Evolutionary conservation across 805 yeast genomes (phyloP), one percentile per base, ranked within the genome.

Genomic region (Candida gorgasii): DNA sequence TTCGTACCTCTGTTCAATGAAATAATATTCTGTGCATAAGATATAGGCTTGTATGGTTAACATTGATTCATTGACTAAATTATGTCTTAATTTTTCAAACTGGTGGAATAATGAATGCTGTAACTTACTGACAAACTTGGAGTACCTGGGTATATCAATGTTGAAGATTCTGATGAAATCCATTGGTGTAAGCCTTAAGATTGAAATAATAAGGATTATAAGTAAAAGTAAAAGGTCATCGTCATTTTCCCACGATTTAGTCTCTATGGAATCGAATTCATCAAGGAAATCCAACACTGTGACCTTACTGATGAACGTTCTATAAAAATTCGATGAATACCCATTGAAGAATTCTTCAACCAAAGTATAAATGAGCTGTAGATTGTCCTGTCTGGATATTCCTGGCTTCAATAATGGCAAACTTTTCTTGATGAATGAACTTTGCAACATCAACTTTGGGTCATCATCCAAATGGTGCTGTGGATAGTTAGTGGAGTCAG

Each of bases 11-110:
- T 72, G 76, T 48, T 73, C 71, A 39, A 65, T 67, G 46, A 75
- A 75, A 39, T 72, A 64, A 63, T 73, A 76, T 50, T 75, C 81
- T 17, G 78, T 71, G 47, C 76, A 77, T 37, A 77, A 58, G 6
- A 75, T 71, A 46, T 75, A 75, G 2, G 79, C 69, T 48, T 74
- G 72, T 17, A 76, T 63, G 4, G 79, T 73, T n/a, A 67, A 57
- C 6, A 70, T 62, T 1, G 79, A 71, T 50, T 77, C 81, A 46
- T 66, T 62, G 16, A 69, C 57, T 20, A 77, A 60, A 42, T 77
- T 76, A 42, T 67, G 70, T 42, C 77, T 72, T 46, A 76, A 59
- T 47, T 66, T 63, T 46, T 67, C 68, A 50, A 72, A 76, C 36
- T 65, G 74, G 39, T 63, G 63, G 13, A 75, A 59, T 9, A 58